A percentile compares a stretch with the other conserved stretches of the same genome.
phyloP scores from a whole-genome alignment of 345 rosid genomes.

The Gossypium bickii region DNA sequence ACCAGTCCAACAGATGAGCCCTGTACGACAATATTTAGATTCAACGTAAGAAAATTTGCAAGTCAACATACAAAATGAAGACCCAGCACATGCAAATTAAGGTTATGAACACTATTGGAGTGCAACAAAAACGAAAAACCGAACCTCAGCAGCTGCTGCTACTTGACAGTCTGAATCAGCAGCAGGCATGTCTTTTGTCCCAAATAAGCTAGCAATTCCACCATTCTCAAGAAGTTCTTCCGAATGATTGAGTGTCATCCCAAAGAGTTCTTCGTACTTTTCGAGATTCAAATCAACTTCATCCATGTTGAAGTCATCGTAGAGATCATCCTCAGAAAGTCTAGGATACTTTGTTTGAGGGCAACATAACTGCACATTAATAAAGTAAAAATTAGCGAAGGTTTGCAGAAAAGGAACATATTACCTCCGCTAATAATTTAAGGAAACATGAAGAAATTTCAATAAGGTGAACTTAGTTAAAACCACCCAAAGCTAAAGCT shows the following conservation, averaged over 20 bases:
- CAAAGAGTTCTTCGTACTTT: slow-evolving; percentile 93
- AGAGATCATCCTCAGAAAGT: slow-evolving; percentile 51
- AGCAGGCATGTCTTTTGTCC: slow-evolving; percentile 48
- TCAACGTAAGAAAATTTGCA: slow-evolving; percentile 5
- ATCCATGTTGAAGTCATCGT: slow-evolving; percentile 66
- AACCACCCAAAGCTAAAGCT: background rate
- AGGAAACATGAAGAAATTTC: background rate
- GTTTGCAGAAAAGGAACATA: background rate
- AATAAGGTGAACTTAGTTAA: background rate
- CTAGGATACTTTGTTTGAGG: slow-evolving; percentile 40
- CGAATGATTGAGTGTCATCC: slow-evolving; percentile 69
- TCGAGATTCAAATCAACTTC: slow-evolving; percentile 82
- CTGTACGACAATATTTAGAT: slow-evolving; percentile 27
- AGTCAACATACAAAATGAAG: background rate
- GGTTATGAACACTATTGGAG: background rate
- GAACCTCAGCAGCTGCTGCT: slow-evolving; percentile 64
- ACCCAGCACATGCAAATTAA: background rate
- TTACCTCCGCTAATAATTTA: background rate
- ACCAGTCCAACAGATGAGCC: slow-evolving; percentile 51
- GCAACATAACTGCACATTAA: slow-evolving; percentile 40
- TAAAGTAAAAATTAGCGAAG: slow-evolving; percentile 8
- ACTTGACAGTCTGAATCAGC: slow-evolving; percentile 55
- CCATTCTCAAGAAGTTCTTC: slow-evolving; percentile 81
- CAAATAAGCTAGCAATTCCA: slow-evolving; percentile 84
- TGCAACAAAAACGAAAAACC: background rate